A percentile compares a stretch with the other conserved stretches of the same genome.
Conservation (phyloP, 2,329 filamentous ascomycete species). For the Diplodia sapinea region DNA sequence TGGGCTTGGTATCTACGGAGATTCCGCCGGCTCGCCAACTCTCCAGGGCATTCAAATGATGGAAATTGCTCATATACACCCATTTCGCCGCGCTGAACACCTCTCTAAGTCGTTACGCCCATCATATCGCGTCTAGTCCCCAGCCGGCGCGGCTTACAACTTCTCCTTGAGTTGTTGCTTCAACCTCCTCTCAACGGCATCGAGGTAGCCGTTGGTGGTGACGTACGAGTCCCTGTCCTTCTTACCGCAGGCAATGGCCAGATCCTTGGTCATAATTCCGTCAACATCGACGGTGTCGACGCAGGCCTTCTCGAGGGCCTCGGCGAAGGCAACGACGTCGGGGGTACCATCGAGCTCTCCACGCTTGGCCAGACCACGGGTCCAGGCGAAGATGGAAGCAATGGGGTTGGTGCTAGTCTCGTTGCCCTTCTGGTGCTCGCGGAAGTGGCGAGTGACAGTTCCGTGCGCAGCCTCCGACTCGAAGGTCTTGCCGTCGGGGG, state of each 20-base stretch:
- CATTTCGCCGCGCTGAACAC: not conserved
- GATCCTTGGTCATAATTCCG: conserved; percentile 98
- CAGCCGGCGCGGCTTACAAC: conserved; percentile 57
- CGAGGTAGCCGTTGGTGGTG: conserved; percentile 86
- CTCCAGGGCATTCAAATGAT: not conserved
- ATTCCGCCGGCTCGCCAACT: not conserved
- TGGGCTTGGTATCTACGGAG: conserved; percentile 4
- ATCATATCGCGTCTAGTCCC: not conserved
- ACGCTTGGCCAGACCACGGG: conserved; percentile 88
- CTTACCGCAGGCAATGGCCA: conserved; percentile 93
- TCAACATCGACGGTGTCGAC: conserved; percentile 92
- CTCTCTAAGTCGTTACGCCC: not conserved
- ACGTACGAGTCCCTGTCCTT: conserved; percentile 84
- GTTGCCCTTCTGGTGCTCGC: conserved; percentile 96
- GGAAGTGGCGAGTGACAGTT: conserved; percentile 97
- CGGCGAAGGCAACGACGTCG: conserved; percentile 87
- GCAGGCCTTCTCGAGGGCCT: conserved; percentile 90
- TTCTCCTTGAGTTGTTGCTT: conserved; percentile 80
- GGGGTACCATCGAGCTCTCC: conserved; percentile 93
- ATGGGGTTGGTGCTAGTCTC: conserved; percentile 99
- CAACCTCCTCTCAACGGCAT: conserved; percentile 88
- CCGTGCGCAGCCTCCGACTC: conserved; percentile 98
- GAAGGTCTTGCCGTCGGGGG: conserved; percentile 94
- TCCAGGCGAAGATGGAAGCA: conserved; percentile 99
- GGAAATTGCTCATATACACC: not conserved